These are phyloP conservation scores for Eucalyptus fibrosa DNA, from an alignment of 345 rosid species.

Conservation along the genomic window DNA sequence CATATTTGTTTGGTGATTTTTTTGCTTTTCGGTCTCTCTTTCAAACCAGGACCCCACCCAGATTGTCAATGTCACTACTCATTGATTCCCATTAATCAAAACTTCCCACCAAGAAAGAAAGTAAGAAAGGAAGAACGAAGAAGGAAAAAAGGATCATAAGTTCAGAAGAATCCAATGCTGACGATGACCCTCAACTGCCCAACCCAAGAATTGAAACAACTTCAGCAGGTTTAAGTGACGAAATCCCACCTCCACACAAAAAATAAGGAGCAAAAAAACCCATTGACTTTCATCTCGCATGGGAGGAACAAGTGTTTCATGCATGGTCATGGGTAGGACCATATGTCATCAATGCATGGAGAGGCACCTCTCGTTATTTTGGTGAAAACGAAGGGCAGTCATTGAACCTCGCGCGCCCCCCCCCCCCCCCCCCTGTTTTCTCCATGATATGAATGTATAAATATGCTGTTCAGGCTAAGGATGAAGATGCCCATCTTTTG, in stretches of 20 bases:
- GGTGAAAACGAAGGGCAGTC: background rate
- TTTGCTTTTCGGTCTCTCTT: background rate
- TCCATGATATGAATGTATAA: background rate
- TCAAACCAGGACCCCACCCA: constrained; percentile 3
- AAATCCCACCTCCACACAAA: background rate
- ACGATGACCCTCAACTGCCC: constrained; percentile 19
- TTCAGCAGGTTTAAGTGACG: background rate
- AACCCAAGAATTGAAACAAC: background rate
- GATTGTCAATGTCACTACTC: constrained; percentile 6
- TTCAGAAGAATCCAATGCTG: constrained; percentile 33
- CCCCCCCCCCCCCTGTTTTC: background rate
- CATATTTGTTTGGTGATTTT: background rate
- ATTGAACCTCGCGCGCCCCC: background rate
- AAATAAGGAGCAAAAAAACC: background rate
- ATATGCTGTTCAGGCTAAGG: background rate
- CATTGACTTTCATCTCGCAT: background rate
- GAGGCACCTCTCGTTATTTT: background rate
- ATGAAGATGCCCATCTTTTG: background rate
- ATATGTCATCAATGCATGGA: background rate
- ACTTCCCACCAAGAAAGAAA: background rate
- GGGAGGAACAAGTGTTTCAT: background rate
- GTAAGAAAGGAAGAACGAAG: background rate
- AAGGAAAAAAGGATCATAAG: background rate
- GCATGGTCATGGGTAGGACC: background rate
- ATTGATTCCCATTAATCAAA: background rate